Conservation (phyloP, 495 filamentous ascomycete genomes). For the Letharia columbiana region DNA sequence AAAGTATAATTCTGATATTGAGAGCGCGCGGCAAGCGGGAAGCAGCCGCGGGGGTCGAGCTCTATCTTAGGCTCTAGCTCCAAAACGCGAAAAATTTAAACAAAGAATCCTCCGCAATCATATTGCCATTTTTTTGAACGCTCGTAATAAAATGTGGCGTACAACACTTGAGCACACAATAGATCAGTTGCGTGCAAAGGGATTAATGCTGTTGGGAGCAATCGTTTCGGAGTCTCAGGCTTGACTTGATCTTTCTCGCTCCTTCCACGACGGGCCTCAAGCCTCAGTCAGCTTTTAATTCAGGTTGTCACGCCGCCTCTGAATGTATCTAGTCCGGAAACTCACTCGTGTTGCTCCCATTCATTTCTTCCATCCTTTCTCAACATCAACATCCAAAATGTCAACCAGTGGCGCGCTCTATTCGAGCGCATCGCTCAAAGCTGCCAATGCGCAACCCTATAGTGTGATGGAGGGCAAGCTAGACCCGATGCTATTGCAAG, state of each 20-base stretch:
- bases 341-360: neutral
- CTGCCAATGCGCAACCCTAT: constrained; percentile 31
- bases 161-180: neutral
- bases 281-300: neutral
- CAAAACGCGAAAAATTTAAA: neutral
- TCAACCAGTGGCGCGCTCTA: constrained; percentile 18
- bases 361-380: neutral
- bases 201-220: neutral
- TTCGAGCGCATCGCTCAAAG: constrained; percentile 23
- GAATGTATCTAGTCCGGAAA: constrained; percentile 2
- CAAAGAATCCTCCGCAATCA: neutral
- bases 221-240: constrained; percentile 1
- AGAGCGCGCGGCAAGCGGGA: neutral
- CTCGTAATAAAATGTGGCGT: neutral
- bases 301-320: neutral
- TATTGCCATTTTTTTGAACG: neutral
- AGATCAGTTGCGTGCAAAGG: neutral
- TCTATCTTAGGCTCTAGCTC: neutral
- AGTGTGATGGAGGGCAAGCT: constrained; percentile 40
- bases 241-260: constrained; percentile 9
- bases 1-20: neutral
- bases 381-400: constrained; percentile 12
- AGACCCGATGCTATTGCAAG: constrained; percentile 39
- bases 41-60: neutral
- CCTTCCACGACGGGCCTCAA: neutral